These are phyloP conservation scores for Quercus phellos DNA, from an alignment of 331 rosid genomes.

Conservation along the genomic window DNA sequence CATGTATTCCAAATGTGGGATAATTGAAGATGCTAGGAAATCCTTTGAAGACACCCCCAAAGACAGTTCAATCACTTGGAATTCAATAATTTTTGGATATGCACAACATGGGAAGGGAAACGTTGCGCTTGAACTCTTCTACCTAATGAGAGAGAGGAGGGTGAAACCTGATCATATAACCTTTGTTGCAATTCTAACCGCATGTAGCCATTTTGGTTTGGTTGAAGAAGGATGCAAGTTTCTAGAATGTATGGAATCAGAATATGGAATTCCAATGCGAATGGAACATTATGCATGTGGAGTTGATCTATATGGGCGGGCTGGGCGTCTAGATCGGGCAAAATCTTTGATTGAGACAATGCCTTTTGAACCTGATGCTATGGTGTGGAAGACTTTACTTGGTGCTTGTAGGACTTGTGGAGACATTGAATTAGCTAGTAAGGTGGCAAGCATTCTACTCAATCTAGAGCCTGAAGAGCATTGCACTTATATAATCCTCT, in stretches of 20 bases:
- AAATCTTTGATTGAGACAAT: slow-evolving; percentile 39
- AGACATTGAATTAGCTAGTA: slow-evolving; percentile 50
- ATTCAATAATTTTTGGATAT: too few relatives aligned
- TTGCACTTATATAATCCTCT: slow-evolving; percentile 65
- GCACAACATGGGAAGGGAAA: too few relatives aligned
- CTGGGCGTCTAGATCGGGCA: slow-evolving; percentile 56
- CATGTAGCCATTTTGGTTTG: slow-evolving; percentile 69
- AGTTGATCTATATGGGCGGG: slow-evolving; percentile 68
- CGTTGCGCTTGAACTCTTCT: too few relatives aligned
- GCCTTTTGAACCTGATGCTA: slow-evolving; percentile 65
- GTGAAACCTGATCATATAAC: slow-evolving; percentile 55
- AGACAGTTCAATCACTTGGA: too few relatives aligned
- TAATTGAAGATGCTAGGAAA: too few relatives aligned
- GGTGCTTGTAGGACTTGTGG: slow-evolving; percentile 59
- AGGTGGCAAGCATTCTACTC: slow-evolving; percentile 53
- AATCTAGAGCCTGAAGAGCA: slow-evolving; percentile 80
- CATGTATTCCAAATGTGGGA: slow-evolving; percentile 75
- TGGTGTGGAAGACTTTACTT: slow-evolving; percentile 63
- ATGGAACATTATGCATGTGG: slow-evolving; percentile 71
- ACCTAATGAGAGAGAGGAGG: slow-evolving; percentile 20
- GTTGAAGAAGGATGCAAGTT: slow-evolving; percentile 50
- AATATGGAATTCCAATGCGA: slow-evolving; percentile 40
- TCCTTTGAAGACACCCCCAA: too few relatives aligned
- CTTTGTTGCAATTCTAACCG: slow-evolving; percentile 57
- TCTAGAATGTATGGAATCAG: slow-evolving; percentile 47